Conservation (phyloP, 371 early-diverging fungal genomes). For the Rhizopus arrhizus region DNA sequence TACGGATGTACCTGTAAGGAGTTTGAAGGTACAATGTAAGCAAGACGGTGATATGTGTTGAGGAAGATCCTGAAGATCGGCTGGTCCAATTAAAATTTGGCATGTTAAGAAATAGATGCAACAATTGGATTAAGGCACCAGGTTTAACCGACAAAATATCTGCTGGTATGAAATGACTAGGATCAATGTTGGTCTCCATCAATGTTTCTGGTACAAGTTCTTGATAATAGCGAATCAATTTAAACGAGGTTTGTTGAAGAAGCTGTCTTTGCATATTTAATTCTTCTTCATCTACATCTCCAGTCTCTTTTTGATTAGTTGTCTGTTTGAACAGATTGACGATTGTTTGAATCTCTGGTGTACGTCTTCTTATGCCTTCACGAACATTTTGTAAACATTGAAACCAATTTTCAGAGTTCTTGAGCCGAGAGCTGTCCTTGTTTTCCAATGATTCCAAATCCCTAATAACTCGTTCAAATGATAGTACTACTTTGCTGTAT, state of each 20-base stretch:
- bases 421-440: not conserved
- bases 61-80: slow-evolving; percentile 51
- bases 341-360: slow-evolving; percentile 77
- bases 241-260: slow-evolving; percentile 56
- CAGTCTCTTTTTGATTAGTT: slow-evolving; percentile 23
- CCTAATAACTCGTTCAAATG: slow-evolving; percentile 38
- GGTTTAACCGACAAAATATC: slow-evolving; percentile 60
- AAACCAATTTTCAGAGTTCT: slow-evolving; percentile 37
- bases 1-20: slow-evolving; percentile 50
- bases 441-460: slow-evolving; percentile 26
- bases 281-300: slow-evolving; percentile 29
- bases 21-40: slow-evolving; percentile 61
- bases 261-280: slow-evolving; percentile 47
- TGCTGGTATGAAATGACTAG: slow-evolving; percentile 73
- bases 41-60: slow-evolving; percentile 63
- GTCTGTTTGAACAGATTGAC: slow-evolving; percentile 55
- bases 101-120: slow-evolving; percentile 62
- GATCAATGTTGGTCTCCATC: slow-evolving; percentile 73
- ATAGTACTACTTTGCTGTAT: slow-evolving; percentile 48
- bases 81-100: slow-evolving; percentile 73
- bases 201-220: slow-evolving; percentile 66
- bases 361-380: slow-evolving; percentile 68
- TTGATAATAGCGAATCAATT: slow-evolving; percentile 71
- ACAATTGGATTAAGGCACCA: slow-evolving; percentile 59
- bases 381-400: slow-evolving; percentile 35